Conservation (phyloP, 306 rosid species). For the Lupinus albus region DNA sequence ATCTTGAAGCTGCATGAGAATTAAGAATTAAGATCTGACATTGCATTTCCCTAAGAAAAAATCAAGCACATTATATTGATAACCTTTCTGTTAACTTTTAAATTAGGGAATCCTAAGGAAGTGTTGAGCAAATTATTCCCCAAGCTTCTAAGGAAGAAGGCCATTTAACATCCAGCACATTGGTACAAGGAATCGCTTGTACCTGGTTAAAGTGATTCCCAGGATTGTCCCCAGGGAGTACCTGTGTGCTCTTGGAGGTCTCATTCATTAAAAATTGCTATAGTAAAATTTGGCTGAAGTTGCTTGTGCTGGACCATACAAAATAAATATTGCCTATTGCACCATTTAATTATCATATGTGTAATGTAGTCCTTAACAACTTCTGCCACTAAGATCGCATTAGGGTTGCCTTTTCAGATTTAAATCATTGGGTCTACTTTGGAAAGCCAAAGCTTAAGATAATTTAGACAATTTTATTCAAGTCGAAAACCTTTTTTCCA, state of each 20-base stretch:
- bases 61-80: conserved; percentile 27
- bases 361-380: background rate
- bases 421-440: background rate
- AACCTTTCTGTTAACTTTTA: conserved; percentile 23
- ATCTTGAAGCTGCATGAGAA: conserved; percentile 84
- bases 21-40: conserved; percentile 35
- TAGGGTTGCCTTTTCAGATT: conserved; percentile 33
- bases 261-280: conserved; percentile 2
- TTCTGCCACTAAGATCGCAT: conserved; percentile 11
- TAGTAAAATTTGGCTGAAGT: conserved; percentile 16
- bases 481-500: background rate
- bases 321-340: background rate
- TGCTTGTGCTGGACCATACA: conserved; percentile 2
- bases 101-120: conserved; percentile 12
- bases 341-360: conserved; percentile 2
- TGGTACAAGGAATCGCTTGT: conserved; percentile 16
- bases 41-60: conserved; percentile 39
- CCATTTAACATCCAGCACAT: conserved; percentile 13
- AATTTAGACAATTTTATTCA: conserved; percentile 2
- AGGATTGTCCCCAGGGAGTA: conserved; percentile 21
- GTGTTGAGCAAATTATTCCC: conserved; percentile 11
- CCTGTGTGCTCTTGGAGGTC: background rate
- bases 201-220: conserved; percentile 20
- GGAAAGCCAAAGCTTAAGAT: conserved; percentile 20
- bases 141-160: conserved; percentile 11